Conservation (phyloP, 768 basidiomycete species). For the Suillus alpinus region DNA sequence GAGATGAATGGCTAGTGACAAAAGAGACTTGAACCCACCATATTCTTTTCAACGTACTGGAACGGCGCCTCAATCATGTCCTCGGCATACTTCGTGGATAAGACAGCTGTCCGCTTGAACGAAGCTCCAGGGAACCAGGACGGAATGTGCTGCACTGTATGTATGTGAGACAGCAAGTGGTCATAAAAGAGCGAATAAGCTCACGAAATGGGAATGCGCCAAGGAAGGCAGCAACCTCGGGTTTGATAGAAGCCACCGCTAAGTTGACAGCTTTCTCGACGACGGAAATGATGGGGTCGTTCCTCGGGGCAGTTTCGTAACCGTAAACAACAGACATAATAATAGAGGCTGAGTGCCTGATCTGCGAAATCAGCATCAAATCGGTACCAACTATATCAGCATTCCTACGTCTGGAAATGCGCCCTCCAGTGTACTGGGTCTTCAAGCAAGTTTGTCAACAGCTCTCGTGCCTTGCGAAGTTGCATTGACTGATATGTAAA, state of each 20-base stretch:
- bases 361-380: background rate
- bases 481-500: slow-evolving; percentile 21
- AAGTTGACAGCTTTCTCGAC: slow-evolving; percentile 24
- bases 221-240: slow-evolving; percentile 32
- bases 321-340: slow-evolving; percentile 32
- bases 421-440: slow-evolving; percentile 13
- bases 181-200: slow-evolving; percentile 1
- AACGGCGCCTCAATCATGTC: slow-evolving; percentile 31
- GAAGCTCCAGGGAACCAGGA: slow-evolving; percentile 40
- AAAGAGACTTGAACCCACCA: slow-evolving; percentile 21
- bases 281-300: slow-evolving; percentile 26
- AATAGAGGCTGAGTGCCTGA: slow-evolving; percentile 23
- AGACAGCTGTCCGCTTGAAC: slow-evolving; percentile 29
- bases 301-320: slow-evolving; percentile 20
- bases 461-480: slow-evolving; percentile 24
- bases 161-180: background rate
- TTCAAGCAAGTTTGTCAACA: slow-evolving; percentile 24
- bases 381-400: background rate
- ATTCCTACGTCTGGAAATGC: slow-evolving; percentile 26
- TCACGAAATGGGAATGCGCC: slow-evolving; percentile 37
- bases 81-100: slow-evolving; percentile 17
- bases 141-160: slow-evolving; percentile 34
- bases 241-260: slow-evolving; percentile 19
- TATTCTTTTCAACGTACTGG: slow-evolving; percentile 26
- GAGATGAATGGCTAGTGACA: background rate